Evolutionary conservation across 2,329 filamentous ascomycete species (phyloP).

Genomic region (Colletotrichum tropicicola): DNA sequence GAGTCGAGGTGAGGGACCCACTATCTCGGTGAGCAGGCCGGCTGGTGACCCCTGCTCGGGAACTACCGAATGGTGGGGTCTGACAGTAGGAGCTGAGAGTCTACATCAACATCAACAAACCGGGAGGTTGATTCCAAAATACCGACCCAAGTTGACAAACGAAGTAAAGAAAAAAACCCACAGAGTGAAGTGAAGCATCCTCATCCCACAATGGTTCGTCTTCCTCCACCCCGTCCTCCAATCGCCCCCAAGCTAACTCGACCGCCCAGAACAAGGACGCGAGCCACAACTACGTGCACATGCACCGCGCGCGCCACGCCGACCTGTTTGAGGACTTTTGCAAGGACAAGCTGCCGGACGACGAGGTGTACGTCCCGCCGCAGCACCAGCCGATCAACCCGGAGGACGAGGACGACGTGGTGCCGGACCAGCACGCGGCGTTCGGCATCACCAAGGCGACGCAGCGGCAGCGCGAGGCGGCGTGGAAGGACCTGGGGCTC

Average conservation of each 20-base stretch:
- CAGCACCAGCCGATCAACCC: constrained; percentile 85
- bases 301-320: constrained; percentile 75
- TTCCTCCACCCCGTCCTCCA: too few relatives aligned
- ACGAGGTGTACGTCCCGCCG: constrained; percentile 84
- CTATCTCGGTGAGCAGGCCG: not conserved
- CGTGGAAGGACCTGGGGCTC: constrained; percentile 84
- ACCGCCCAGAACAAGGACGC: constrained; percentile 74
- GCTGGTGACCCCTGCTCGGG: constrained; percentile 5
- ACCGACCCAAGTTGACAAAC: too few relatives aligned
- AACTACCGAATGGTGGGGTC: not conserved
- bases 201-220: constrained; percentile 2
- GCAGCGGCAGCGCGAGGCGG: constrained; percentile 74
- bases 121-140: not conserved
- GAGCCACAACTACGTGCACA: constrained; percentile 78
- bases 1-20: not conserved
- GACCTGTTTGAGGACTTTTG: constrained; percentile 82
- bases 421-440: constrained; percentile 87
- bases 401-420: constrained; percentile 88
- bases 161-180: not conserved
- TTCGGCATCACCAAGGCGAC: constrained; percentile 87
- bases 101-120: constrained; percentile 16
- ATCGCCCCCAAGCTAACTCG: not conserved
- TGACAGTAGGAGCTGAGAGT: not conserved
- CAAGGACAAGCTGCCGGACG: constrained; percentile 74
- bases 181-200: not conserved